Evolutionary conservation across 1,139 yeast genomes (phyloP).

Genomic region (Nakaseomyces glabratus): DNA sequence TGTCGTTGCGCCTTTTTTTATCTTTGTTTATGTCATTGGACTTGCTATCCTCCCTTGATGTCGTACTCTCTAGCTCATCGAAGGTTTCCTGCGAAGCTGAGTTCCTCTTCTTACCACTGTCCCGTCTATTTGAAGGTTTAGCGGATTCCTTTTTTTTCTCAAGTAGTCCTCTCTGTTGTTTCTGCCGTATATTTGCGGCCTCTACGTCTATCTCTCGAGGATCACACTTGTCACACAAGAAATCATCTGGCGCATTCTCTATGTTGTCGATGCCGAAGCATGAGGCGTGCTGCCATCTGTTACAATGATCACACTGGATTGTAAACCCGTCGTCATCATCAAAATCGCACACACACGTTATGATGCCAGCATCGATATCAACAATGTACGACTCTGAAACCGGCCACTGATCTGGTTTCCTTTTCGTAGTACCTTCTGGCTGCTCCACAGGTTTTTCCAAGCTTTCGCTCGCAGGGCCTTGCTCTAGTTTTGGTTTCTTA

Average conservation of each 20-base stretch:
- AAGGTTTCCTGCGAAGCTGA: slow-evolving; percentile 6
- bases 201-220: slow-evolving; percentile 48
- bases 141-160: slow-evolving; percentile 12
- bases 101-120: slow-evolving; percentile 15
- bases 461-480: neutral
- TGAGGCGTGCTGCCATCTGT: slow-evolving; percentile 88
- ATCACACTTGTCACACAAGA: slow-evolving; percentile 73
- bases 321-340: slow-evolving; percentile 94
- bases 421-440: slow-evolving; percentile 1
- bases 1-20: slow-evolving; percentile 10
- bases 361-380: slow-evolving; percentile 72
- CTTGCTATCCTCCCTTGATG: neutral
- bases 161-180: slow-evolving; percentile 36
- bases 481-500: no score
- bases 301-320: slow-evolving; percentile 85
- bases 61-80: slow-evolving; percentile 22
- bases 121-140: slow-evolving; percentile 2
- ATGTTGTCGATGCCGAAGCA: slow-evolving; percentile 73
- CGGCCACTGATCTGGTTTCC: slow-evolving; percentile 17
- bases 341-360: slow-evolving; percentile 82
- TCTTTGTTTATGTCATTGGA: slow-evolving; percentile 15
- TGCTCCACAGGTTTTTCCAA: neutral
- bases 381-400: slow-evolving; percentile 44
- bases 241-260: slow-evolving; percentile 75
- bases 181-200: slow-evolving; percentile 37